Base-by-base conservation (phyloP, 768 basidiomycete genomes). In the Chalciporus chontae region DNA sequence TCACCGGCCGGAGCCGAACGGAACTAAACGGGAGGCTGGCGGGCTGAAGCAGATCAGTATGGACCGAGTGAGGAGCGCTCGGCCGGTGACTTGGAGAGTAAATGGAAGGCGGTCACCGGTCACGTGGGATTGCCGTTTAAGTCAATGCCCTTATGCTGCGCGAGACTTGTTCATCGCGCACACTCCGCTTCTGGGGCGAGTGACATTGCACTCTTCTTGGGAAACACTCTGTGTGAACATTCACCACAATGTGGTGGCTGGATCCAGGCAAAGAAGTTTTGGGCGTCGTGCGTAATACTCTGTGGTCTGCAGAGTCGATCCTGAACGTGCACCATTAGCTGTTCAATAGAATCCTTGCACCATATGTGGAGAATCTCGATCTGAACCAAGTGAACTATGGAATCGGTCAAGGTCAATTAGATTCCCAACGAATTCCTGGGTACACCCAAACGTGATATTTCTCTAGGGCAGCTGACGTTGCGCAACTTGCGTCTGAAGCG, bases 351-450 rank as follows among this genome's bases (percentile, higher is more conserved):
- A 88, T 94, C 55, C 82, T 96, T 43, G 90, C 90, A 23, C 94
- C 92, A 0, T 97, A 97, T 78, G 87, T 97, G 56, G 92, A 94
- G 74, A 95, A 97, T 64, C 72, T 99, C 67, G 94, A 97, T 68
- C 80, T 93, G 66, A 87, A 91, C 65, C 91, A 94, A 69, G 87
- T 98, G 43, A 94, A 94, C 63, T 87, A 95, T 75, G 93, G 90
- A 14, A 88, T 95, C 56, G 87, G 80, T 51, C 87, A 90, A 77
- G 93, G 92, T 80, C 65, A 53, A 67, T 47, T 18, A 10, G 2
- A 31, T 7, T 29, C 21, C 38, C 23, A 11, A 8, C 29, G 47
- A 26, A 40, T 21, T 34, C 36, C 53, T 45, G 31, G 0, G 39
- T 26, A 14, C 43, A 23, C 13, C 19, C 32, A 31, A 55, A 51